Base-by-base conservation (phyloP, 2,329 filamentous ascomycete species). In the Bipolaris zeicola region DNA sequence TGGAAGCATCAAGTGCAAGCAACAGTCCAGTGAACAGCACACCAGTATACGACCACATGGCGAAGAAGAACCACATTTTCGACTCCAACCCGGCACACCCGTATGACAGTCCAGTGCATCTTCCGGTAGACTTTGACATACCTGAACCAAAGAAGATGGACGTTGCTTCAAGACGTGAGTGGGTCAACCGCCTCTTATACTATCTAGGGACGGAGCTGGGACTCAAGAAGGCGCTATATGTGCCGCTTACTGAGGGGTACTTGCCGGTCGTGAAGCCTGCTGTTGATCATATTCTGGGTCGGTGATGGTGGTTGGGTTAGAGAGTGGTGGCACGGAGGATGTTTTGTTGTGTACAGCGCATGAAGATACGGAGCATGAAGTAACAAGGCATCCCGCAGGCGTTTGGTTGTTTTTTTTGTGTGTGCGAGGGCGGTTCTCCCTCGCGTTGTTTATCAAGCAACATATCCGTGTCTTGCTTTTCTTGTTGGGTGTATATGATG, bases 171-270 rank as follows among this genome's bases (percentile, higher is more conserved):
- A 45, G 62, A 6, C 51, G 68, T 0, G 67, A 70, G 43, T 72
- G 69, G 71, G 28, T 73, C 7, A 70, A 72, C 34, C 43, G 63
- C 0, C 42, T 72, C 28, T 36, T 71, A 18, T 71, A 67, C 31
- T 73, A 68, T 33, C 43, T 64, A 1, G 69, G 55, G 0, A 57
- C 51, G 1, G 66, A 70, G 22, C 38, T 73, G 4, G 69, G 70
- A 0, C 65, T 72, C 7, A 69, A 68, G 49, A 71, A 69, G 54
- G 71, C 60, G 1, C 33, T 72, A n/a, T 64, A 56, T n/a, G 57
- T 70, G 4, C 64, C 67, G 3, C 36, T 57, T 5, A 61, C 59
- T 2, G 68, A 71, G 33, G 68, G 68, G 5, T 61, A 57, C 24
- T 38, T 67, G 44, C 44, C 45, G 0, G 52, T 37, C 1, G 65